phyloP scores from a whole-genome alignment of 306 rosid genomes.

The Fragaria iinumae region DNA sequence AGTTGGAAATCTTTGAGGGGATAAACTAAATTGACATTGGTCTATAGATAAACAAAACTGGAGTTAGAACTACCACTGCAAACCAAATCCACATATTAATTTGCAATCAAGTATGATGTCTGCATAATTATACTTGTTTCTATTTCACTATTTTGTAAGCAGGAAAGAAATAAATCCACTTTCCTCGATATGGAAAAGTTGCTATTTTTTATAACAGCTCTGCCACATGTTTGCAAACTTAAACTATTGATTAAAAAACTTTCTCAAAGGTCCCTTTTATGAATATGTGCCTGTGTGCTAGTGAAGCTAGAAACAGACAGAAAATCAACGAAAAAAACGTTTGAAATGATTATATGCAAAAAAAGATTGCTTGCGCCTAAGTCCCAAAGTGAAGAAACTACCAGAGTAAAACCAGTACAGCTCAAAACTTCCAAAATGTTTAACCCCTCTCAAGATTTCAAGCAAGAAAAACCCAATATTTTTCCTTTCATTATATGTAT shows the following conservation, averaged over 20 bases:
- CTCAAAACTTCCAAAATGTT: background rate
- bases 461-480: background rate
- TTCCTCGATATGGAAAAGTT: slow-evolving; percentile 8
- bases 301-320: background rate
- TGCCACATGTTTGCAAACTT: slow-evolving; percentile 21
- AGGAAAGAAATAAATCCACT: slow-evolving; percentile 21
- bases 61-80: background rate
- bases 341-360: no score
- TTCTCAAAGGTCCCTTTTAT: slow-evolving; percentile 39
- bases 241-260: slow-evolving; percentile 21
- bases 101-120: background rate
- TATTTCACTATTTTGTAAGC: slow-evolving; percentile 5
- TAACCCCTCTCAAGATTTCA: background rate
- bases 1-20: background rate
- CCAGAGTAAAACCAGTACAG: background rate
- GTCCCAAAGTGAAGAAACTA: background rate
- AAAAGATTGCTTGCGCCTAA: background rate
- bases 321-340: background rate
- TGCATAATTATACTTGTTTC: background rate
- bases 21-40: background rate
- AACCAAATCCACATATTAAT: background rate
- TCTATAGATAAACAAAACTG: background rate
- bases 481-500: background rate
- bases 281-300: background rate
- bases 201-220: slow-evolving; percentile 24